Base-by-base conservation (phyloP, 176 grass and related monocot genomes). In the Echinochloa phyllopogon region DNA sequence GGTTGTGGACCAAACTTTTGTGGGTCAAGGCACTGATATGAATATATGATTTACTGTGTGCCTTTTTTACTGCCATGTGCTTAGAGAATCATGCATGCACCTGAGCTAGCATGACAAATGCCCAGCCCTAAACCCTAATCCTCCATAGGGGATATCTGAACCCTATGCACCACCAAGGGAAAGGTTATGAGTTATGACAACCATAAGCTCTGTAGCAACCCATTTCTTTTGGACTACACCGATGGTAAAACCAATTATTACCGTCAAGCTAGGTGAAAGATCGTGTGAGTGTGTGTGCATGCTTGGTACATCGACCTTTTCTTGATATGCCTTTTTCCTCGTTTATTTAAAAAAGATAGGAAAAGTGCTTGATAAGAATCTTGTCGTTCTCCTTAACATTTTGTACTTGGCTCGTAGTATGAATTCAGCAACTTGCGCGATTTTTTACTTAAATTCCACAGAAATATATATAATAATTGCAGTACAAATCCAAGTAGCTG, bases 341-440 rank as follows among this genome's bases (percentile, higher is more conserved):
- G 4, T 65, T 50, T 72, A 24, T 45, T 45, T 71, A 3, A 15
- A 71, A 71, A 44, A 24, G 21, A n/a, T 48, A 72, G 69, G n/a
- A 70, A 44, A 45, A 61, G 10, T 13, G 18, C 13, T 53, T 65
- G 43, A 51, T 25, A 76, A 69, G 80, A 72, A 72, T 55, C 44
- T 78, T 88, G 86, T 83, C 72, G 72, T 63, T 71, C 47, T 69
- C 77, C 47, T 66, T 38, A 80, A 70, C 47, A 72, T 78, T 72
- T 83, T 83, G 80, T 65, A 88, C 47, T 83, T 51, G 36, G 64
- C 67, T 62, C 52, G 41, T 63, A 63, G 45, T 38, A 44, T n/a
- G n/a, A 25, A 59, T 63, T 77, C 52, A 44, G 48, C 47, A 37
- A 37, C 18, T 67, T 67, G n/a, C 8, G 2, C 21, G n/a, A 59